phyloP scores from a whole-genome alignment of 495 filamentous ascomycete genomes.

The Aspergillus conjunctus region DNA sequence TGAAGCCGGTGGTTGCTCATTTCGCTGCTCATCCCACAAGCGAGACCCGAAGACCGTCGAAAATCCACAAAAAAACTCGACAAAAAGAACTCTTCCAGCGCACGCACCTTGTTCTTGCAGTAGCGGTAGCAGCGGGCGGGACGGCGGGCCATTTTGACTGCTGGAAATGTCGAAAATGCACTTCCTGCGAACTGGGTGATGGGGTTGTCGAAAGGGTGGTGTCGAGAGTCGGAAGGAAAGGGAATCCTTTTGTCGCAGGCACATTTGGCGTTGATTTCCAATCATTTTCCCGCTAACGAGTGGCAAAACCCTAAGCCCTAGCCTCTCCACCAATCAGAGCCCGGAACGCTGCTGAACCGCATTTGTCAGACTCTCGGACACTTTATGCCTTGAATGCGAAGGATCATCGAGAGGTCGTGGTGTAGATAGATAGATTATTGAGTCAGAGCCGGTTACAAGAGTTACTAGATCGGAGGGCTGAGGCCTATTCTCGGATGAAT shows the following conservation, averaged over 20 bases:
- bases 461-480: too few relatives aligned
- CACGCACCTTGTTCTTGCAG: conserved; percentile 99
- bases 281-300: conserved; percentile 46
- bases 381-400: background rate
- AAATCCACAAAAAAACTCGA: conserved; percentile 34
- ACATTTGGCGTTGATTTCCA: conserved; percentile 52
- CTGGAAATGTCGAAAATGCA: conserved; percentile 58
- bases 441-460: too few relatives aligned
- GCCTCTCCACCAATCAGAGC: conserved; percentile 35
- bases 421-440: too few relatives aligned
- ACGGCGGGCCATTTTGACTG: conserved; percentile 94
- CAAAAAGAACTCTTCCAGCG: conserved; percentile 21
- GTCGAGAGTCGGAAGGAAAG: conserved; percentile 44
- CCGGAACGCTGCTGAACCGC: conserved; percentile 15
- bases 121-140: conserved; percentile 99
- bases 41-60: conserved; percentile 28
- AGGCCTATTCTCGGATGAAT: too few relatives aligned
- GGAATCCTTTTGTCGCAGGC: conserved; percentile 35
- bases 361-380: conserved; percentile 25
- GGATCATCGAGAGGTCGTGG: background rate
- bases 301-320: conserved; percentile 55
- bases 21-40: conserved; percentile 34
- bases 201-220: conserved; percentile 41
- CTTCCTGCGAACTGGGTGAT: conserved; percentile 52
- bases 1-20: background rate